Evolutionary conservation across 176 grass and related monocot species (phyloP).

Genomic region (Canna indica): DNA sequence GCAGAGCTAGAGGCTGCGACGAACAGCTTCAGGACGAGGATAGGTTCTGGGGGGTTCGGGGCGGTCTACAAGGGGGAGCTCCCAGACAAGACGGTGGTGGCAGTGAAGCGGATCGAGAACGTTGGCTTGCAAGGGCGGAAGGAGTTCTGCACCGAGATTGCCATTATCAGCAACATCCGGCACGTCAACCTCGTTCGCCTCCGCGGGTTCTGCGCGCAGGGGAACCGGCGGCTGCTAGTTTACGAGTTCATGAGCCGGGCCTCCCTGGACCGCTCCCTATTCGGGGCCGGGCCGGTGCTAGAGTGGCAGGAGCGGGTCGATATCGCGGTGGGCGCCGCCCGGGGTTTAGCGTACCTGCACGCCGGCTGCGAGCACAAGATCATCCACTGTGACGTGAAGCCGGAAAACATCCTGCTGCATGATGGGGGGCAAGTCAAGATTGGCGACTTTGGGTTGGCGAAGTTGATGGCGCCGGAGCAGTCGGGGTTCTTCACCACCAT

Average conservation of each 20-base stretch:
- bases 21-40: slow-evolving; percentile 37
- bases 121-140: slow-evolving; percentile 52
- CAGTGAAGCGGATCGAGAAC: slow-evolving; percentile 74
- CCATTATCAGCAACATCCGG: slow-evolving; percentile 63
- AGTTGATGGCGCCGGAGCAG: slow-evolving; percentile 65
- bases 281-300: slow-evolving; percentile 40
- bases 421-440: slow-evolving; percentile 70
- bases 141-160: slow-evolving; percentile 89
- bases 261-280: slow-evolving; percentile 67
- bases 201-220: slow-evolving; percentile 78
- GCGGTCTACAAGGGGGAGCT: slow-evolving; percentile 78
- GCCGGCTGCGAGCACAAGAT: slow-evolving; percentile 73
- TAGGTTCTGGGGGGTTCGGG: slow-evolving; percentile 83
- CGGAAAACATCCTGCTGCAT: slow-evolving; percentile 81
- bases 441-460: slow-evolving; percentile 64
- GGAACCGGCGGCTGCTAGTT: slow-evolving; percentile 57
- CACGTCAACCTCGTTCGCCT: slow-evolving; percentile 82
- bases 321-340: slow-evolving; percentile 49
- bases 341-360: slow-evolving; percentile 72
- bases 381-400: slow-evolving; percentile 91
- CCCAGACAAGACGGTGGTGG: slow-evolving; percentile 42
- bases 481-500: slow-evolving; percentile 90
- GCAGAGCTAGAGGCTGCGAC: slow-evolving; percentile 48
- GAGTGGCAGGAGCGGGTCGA: slow-evolving; percentile 86
- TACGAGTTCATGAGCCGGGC: slow-evolving; percentile 83